Evolutionary conservation across 495 filamentous ascomycete genomes (phyloP).

Genomic region (Penicillium arizonense): DNA sequence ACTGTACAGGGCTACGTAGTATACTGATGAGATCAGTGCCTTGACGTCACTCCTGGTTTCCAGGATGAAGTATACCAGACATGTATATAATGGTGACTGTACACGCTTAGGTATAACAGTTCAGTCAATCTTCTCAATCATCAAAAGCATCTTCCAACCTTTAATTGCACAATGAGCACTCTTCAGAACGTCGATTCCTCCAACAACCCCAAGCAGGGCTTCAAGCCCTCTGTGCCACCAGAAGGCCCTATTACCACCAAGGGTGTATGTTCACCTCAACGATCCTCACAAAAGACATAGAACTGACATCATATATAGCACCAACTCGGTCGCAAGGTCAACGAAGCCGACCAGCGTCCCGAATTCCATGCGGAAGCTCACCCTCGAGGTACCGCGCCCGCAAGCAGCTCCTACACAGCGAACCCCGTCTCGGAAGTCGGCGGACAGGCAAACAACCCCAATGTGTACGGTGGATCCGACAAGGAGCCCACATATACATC

Average conservation of each 20-base stretch:
- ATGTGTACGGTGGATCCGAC: slow-evolving; percentile 35
- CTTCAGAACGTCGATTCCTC: slow-evolving; percentile 52
- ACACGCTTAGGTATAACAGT: too few relatives aligned
- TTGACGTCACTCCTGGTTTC: too few relatives aligned
- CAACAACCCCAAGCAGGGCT: slow-evolving; percentile 34
- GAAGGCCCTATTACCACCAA: slow-evolving; percentile 50
- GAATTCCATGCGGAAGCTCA: slow-evolving; percentile 63
- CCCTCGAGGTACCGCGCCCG: slow-evolving; percentile 64
- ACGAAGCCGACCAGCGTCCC: slow-evolving; percentile 56
- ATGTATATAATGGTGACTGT: too few relatives aligned
- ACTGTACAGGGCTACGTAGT: too few relatives aligned
- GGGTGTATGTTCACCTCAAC: slow-evolving; percentile 45
- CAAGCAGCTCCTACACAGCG: slow-evolving; percentile 57
- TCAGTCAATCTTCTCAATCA: too few relatives aligned
- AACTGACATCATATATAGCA: slow-evolving; percentile 50
- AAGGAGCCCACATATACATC: slow-evolving; percentile 41
- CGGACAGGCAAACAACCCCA: slow-evolving; percentile 46
- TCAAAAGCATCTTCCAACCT: not conserved
- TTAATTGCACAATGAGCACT: slow-evolving; percentile 47
- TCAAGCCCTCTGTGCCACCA: slow-evolving; percentile 40
- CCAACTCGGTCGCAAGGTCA: slow-evolving; percentile 58
- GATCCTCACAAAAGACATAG: not conserved
- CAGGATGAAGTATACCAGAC: too few relatives aligned
- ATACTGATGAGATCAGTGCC: too few relatives aligned
- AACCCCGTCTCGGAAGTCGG: slow-evolving; percentile 45